phyloP scores from a whole-genome alignment of 148 eudicot genomes.

The Vaccinium darrowii region DNA sequence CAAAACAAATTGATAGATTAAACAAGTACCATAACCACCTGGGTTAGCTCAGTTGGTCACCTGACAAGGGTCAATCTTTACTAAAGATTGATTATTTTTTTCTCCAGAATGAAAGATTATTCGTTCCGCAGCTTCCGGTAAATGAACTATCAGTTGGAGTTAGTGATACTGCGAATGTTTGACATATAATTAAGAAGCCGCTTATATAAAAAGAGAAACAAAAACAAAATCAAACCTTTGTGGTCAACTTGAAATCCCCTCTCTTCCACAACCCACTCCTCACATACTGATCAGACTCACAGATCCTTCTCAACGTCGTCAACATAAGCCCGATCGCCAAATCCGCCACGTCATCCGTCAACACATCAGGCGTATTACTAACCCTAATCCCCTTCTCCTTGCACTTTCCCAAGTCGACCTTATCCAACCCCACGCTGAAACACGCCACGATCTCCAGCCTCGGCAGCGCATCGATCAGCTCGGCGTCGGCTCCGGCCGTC shows the following conservation, averaged over 20 bases:
- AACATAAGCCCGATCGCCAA: conserved; percentile 72
- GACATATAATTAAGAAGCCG: no score
- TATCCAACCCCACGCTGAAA: conserved; percentile 79
- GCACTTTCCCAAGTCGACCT: conserved; percentile 71
- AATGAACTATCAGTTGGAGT: not conserved
- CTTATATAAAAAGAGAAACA: not conserved
- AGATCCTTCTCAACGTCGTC: conserved; percentile 57
- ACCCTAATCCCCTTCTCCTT: conserved; percentile 74
- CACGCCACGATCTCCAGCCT: conserved; percentile 69
- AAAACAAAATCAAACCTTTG: conserved; percentile 46
- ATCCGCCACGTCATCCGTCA: conserved; percentile 93
- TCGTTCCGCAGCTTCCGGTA: no score
- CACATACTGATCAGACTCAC: conserved; percentile 71
- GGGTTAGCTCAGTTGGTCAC: not conserved
- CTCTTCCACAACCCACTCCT: conserved; percentile 74
- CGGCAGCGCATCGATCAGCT: conserved; percentile 67
- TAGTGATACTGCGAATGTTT: no score
- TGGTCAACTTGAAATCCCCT: conserved; percentile 73
- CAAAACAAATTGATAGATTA: not conserved
- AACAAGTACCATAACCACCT: not conserved
- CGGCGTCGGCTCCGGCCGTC: conserved; percentile 50
- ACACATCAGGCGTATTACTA: conserved; percentile 77
- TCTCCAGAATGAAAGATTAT: not conserved
- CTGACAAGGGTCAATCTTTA: not conserved
- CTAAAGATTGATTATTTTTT: not conserved